phyloP scores from a whole-genome alignment of 306 rosid species.

The Calophaca sinica region DNA sequence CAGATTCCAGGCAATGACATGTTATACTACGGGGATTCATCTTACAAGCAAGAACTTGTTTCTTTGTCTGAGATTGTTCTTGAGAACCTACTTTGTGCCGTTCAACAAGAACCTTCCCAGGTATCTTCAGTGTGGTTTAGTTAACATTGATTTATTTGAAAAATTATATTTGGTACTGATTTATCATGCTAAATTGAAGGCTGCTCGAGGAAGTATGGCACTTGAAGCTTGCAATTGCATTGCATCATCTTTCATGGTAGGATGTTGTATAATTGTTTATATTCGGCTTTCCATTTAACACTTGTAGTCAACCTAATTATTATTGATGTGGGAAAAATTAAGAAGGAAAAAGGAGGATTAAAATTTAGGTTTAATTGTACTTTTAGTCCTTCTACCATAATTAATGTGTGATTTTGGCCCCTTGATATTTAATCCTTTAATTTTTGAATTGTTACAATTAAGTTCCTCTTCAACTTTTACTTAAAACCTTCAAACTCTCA shows the following conservation, averaged over 20 bases:
- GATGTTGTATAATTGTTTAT: slow-evolving; percentile 32
- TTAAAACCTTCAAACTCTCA: background rate
- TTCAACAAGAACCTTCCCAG: slow-evolving; percentile 79
- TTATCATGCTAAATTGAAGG: slow-evolving; percentile 57
- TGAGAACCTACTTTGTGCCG: slow-evolving; percentile 63
- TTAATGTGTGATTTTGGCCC: background rate
- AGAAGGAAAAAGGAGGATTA: slow-evolving; percentile 7
- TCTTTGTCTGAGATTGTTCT: slow-evolving; percentile 72
- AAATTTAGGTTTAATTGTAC: background rate
- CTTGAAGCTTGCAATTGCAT: slow-evolving; percentile 97
- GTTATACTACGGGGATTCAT: slow-evolving; percentile 69
- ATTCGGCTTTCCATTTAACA: slow-evolving; percentile 9
- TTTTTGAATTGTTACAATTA: background rate
- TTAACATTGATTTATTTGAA: slow-evolving; percentile 32
- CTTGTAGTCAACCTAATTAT: background rate
- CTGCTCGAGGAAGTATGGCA: slow-evolving; percentile 79
- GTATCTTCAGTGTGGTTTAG: slow-evolving; percentile 51
- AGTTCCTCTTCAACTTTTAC: background rate
- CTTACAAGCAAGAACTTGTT: slow-evolving; percentile 70
- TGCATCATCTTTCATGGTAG: slow-evolving; percentile 75
- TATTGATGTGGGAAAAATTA: slow-evolving; percentile 3
- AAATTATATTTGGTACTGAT: slow-evolving; percentile 41
- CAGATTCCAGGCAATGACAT: slow-evolving; percentile 73
- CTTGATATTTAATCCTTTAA: background rate
- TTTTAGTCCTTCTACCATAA: background rate